Percentiles rank a stretch among this genome's conserved stretches.
phyloP scores from a whole-genome alignment of 257 asterid genomes.

The Nicotiana attenuata region DNA sequence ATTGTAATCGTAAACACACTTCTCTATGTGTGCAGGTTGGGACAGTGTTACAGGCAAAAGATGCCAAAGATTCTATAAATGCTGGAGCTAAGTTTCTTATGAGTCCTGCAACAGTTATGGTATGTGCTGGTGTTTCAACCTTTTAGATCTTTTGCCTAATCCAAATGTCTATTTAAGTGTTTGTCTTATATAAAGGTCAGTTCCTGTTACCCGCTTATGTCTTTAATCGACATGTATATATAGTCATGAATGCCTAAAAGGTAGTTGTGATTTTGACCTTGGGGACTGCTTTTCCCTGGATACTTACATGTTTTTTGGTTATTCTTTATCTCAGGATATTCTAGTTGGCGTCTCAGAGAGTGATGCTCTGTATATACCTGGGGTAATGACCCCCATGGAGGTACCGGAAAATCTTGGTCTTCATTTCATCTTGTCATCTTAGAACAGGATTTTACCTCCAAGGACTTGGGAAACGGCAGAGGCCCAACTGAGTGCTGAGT shows the following conservation, averaged over 20 bases:
- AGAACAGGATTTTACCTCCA: not conserved
- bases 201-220: not conserved
- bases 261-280: not conserved
- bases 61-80: conserved; percentile 47
- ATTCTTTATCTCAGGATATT: conserved; percentile 45
- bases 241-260: not conserved
- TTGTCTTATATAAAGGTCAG: not conserved
- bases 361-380: conserved; percentile 70
- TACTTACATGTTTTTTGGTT: not conserved
- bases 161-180: not conserved
- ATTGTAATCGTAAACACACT: not conserved
- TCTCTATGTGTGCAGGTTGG: conserved; percentile 51
- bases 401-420: conserved; percentile 19
- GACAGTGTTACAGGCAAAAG: conserved; percentile 49
- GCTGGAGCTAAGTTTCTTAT: conserved; percentile 78
- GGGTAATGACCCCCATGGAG: conserved; percentile 91
- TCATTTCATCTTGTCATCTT: not conserved
- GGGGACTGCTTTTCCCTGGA: not conserved
- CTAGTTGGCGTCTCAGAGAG: conserved; percentile 41
- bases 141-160: not conserved
- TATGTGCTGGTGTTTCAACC: conserved; percentile 10
- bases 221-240: not conserved
- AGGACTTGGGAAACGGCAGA: conserved; percentile 1
- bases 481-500: not conserved
- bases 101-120: conserved; percentile 84